These are phyloP conservation scores for Nigrospora sphaerica DNA, from an alignment of 2,329 filamentous ascomycete genomes.

Conservation along the genomic window DNA sequence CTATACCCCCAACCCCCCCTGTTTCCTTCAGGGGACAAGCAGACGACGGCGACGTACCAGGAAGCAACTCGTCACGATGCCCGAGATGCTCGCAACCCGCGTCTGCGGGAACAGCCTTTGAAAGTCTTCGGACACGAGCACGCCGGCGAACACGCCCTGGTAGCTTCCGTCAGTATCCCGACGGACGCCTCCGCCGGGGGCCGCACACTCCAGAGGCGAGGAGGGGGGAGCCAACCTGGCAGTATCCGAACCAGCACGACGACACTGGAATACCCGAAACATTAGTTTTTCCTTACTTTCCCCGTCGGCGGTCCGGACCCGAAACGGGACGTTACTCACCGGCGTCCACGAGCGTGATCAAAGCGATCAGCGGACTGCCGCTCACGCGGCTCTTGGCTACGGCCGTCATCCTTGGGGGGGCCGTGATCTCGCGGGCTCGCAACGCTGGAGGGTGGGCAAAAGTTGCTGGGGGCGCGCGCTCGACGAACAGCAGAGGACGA, in stretches of 20 bases:
- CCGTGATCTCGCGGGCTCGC: no score
- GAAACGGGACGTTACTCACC: slow-evolving; percentile 16
- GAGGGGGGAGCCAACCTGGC: slow-evolving; percentile 11
- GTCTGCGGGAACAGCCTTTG: slow-evolving; percentile 28
- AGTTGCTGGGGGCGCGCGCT: no score
- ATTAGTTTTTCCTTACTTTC: neutral
- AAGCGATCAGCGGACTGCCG: slow-evolving; percentile 14
- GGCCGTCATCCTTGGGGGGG: neutral
- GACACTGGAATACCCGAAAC: slow-evolving; percentile 11
- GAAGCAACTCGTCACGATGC: slow-evolving; percentile 36
- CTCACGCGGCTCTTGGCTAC: neutral
- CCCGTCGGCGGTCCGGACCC: neutral
- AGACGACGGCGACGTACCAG: slow-evolving; percentile 21
- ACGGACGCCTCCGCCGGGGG: neutral
- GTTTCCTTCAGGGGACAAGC: neutral
- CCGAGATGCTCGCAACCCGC: slow-evolving; percentile 29
- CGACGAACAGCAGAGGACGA: no score
- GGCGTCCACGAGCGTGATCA: slow-evolving; percentile 21
- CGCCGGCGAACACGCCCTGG: slow-evolving; percentile 34
- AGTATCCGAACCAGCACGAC: slow-evolving; percentile 22
- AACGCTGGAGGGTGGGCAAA: no score
- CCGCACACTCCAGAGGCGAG: no score
- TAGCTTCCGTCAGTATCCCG: slow-evolving; percentile 2
- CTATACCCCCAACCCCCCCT: no score
- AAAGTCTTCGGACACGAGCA: slow-evolving; percentile 32